Conservation (phyloP, 2,329 filamentous ascomycete species). For the Trichoderma endophyticum region DNA sequence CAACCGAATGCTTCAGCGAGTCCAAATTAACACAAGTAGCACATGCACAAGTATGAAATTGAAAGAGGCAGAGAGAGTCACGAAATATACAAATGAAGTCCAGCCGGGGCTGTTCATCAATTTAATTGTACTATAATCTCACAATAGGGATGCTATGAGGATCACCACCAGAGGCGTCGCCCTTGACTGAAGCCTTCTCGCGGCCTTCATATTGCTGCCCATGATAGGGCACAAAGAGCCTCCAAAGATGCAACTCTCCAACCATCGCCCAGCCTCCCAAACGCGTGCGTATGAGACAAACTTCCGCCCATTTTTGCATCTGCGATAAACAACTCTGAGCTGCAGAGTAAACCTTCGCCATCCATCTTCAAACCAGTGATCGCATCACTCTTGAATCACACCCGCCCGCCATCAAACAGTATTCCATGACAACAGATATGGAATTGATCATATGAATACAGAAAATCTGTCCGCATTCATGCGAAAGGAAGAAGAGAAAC, state of each 20-base stretch:
- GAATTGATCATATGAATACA: slow-evolving; percentile 4
- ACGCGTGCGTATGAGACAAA: not conserved
- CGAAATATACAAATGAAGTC: slow-evolving; percentile 1
- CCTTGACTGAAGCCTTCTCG: not conserved
- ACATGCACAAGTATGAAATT: not conserved
- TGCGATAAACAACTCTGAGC: not conserved
- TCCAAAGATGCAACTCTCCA: not conserved
- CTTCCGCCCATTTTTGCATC: not conserved
- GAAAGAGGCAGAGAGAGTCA: not conserved
- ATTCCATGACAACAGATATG: slow-evolving; percentile 7
- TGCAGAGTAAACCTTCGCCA: not conserved
- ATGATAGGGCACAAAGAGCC: not conserved
- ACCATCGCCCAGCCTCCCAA: not conserved
- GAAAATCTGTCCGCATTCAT: slow-evolving; percentile 10
- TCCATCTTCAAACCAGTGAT: not conserved
- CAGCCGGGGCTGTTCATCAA: slow-evolving; percentile 6
- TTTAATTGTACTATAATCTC: slow-evolving; percentile 17
- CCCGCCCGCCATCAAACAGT: not conserved
- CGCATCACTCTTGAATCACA: not conserved
- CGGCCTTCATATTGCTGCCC: not conserved
- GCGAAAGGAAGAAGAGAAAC: slow-evolving; percentile 15
- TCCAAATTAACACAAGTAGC: not conserved
- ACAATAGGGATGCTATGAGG: slow-evolving; percentile 4
- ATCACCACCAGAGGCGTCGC: not conserved
- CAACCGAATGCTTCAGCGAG: not conserved